Conservation (phyloP, 2,329 filamentous ascomycete genomes). For the Cladosporium sp. region DNA sequence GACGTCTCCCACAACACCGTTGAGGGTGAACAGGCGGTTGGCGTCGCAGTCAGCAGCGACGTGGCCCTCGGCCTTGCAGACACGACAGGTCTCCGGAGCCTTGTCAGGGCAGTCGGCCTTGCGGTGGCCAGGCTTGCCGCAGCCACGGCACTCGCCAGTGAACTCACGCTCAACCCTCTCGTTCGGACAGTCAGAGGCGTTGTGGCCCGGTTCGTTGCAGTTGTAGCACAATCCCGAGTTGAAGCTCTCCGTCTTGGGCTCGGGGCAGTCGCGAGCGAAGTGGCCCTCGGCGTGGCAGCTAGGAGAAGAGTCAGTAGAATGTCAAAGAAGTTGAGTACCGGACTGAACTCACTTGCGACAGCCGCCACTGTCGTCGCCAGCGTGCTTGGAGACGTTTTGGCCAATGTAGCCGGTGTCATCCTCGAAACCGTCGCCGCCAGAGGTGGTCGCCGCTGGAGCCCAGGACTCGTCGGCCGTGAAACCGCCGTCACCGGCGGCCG, state of each 20-base stretch:
- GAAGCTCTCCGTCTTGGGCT: slow-evolving; percentile 37
- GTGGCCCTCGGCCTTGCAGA: slow-evolving; percentile 55
- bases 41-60: slow-evolving; percentile 59
- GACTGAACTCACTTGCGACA: slow-evolving; percentile 46
- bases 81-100: slow-evolving; percentile 58
- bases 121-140: slow-evolving; percentile 56
- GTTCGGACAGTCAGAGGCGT: slow-evolving; percentile 64
- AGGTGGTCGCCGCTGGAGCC: slow-evolving; percentile 18
- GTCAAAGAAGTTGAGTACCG: not conserved
- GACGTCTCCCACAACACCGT: slow-evolving; percentile 44
- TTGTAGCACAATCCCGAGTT: slow-evolving; percentile 59
- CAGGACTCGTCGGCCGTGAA: slow-evolving; percentile 30
- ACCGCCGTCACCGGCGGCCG: slow-evolving; percentile 24
- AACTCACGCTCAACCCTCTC: slow-evolving; percentile 54
- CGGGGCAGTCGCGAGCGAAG: slow-evolving; percentile 53
- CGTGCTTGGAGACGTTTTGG: slow-evolving; percentile 37
- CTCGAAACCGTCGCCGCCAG: slow-evolving; percentile 1
- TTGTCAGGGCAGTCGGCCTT: slow-evolving; percentile 65
- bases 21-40: slow-evolving; percentile 60
- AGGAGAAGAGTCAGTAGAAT: slow-evolving; percentile 33
- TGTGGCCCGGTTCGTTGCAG: slow-evolving; percentile 63
- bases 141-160: slow-evolving; percentile 62
- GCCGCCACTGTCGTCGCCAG: slow-evolving; percentile 36
- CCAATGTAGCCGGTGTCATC: slow-evolving; percentile 26
- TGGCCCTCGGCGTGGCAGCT: slow-evolving; percentile 49